Conservation (phyloP, 257 asterid genomes). For the Solanum etuberosum region DNA sequence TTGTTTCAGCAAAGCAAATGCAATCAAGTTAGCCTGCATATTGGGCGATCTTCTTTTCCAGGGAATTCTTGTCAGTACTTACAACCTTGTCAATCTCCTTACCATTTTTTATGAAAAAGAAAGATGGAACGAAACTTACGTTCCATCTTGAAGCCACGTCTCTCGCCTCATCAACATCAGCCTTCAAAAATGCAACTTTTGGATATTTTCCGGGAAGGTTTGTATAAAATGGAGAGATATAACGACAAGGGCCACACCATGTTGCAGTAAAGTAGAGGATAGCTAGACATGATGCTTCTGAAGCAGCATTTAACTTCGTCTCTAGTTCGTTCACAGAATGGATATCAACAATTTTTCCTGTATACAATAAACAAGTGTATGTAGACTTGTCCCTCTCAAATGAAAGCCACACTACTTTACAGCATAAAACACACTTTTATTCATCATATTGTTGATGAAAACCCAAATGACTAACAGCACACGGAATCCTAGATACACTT, state of each 20-base stretch:
- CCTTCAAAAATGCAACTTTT: conserved; percentile 46
- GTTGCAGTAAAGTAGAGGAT: conserved; percentile 65
- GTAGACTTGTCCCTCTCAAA: not conserved
- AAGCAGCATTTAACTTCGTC: conserved; percentile 38
- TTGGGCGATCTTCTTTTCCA: conserved; percentile 46
- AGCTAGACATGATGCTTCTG: conserved; percentile 36
- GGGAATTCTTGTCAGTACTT: conserved; percentile 36
- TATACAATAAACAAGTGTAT: not conserved
- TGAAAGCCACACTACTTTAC: not conserved
- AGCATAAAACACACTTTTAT: not conserved
- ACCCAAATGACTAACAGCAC: not conserved
- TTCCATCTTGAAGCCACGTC: conserved; percentile 47
- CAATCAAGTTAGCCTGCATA: conserved; percentile 22
- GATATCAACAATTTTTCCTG: conserved; percentile 56
- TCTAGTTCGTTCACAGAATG: conserved; percentile 37
- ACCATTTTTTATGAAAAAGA: conserved; percentile 52
- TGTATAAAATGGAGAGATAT: conserved; percentile 40
- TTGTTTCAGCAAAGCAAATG: not conserved
- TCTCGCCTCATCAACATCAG: conserved; percentile 49
- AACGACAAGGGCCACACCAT: conserved; percentile 85
- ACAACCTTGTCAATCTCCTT: conserved; percentile 44
- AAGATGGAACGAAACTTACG: conserved; percentile 54
- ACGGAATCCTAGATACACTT: not conserved
- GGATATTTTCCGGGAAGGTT: conserved; percentile 37
- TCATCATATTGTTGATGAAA: not conserved